Evolutionary conservation across 164 flowering plant species (phyloP).

Genomic region (Chimonanthus praecox): DNA sequence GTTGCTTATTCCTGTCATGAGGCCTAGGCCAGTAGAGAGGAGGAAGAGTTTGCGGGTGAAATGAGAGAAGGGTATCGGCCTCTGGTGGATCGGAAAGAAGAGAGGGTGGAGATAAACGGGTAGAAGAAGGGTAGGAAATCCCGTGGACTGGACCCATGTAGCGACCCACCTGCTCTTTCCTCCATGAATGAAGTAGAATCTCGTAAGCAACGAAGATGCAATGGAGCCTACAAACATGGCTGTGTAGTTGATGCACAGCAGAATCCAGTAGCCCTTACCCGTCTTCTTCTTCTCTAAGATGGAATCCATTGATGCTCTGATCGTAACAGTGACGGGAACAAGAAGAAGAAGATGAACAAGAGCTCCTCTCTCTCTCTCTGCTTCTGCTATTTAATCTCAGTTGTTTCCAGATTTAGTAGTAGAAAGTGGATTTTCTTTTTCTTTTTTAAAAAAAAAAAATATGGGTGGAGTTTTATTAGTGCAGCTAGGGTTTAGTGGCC

Average conservation of each 20-base stretch:
- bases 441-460: not conserved
- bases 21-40: slow-evolving; percentile 35
- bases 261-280: slow-evolving; percentile 23
- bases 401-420: too few relatives aligned
- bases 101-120: slow-evolving; percentile 36
- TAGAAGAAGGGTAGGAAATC: slow-evolving; percentile 60
- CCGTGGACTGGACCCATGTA: slow-evolving; percentile 70
- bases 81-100: slow-evolving; percentile 11
- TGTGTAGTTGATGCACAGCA: slow-evolving; percentile 35
- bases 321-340: too few relatives aligned
- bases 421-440: too few relatives aligned
- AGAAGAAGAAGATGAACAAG: too few relatives aligned
- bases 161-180: slow-evolving; percentile 78
- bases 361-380: not conserved
- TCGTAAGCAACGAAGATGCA: slow-evolving; percentile 48
- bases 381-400: too few relatives aligned
- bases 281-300: not conserved
- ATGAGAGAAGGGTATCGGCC: slow-evolving; percentile 36
- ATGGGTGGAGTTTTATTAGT: not conserved
- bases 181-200: slow-evolving; percentile 68
- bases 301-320: not conserved
- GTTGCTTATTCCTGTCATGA: slow-evolving; percentile 60
- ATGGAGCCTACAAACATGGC: slow-evolving; percentile 53
- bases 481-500: not conserved
- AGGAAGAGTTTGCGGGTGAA: slow-evolving; percentile 27